Conservation (phyloP, 106 monocot species). For the Ottelia alismoides region DNA sequence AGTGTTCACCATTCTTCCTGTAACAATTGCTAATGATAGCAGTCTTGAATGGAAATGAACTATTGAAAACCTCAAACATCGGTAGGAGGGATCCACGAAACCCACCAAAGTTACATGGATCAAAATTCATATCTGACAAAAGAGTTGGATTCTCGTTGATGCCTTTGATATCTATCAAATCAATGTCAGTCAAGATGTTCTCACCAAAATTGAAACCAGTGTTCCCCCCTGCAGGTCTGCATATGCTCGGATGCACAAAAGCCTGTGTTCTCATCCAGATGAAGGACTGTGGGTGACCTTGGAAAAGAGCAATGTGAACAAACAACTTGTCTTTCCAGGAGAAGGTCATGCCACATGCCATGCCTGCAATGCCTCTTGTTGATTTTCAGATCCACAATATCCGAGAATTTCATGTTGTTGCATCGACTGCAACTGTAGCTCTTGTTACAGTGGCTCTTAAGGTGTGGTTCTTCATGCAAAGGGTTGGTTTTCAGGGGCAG, state of each 20-base stretch:
- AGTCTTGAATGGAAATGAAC: constrained; percentile 6
- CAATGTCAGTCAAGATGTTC: background rate
- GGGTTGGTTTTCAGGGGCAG: constrained; percentile 83
- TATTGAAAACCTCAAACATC: constrained; percentile 8
- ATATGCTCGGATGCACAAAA: background rate
- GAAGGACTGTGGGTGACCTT: constrained; percentile 63
- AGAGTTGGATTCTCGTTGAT: constrained; percentile 4
- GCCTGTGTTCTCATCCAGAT: constrained; percentile 7
- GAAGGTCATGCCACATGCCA: constrained; percentile 63
- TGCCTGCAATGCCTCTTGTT: constrained; percentile 87
- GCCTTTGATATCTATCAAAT: constrained; percentile 10
- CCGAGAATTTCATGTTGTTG: constrained; percentile 67
- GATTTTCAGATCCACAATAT: constrained; percentile 73
- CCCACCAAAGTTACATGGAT: constrained; percentile 8
- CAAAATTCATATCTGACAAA: constrained; percentile 11
- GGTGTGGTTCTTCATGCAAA: constrained; percentile 95
- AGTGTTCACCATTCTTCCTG: too few species aligned
- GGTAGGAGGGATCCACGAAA: constrained; percentile 6
- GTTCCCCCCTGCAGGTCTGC: background rate
- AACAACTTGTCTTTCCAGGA: constrained; percentile 86
- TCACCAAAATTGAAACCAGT: constrained; percentile 9
- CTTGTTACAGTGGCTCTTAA: constrained; percentile 83
- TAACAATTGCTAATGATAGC: background rate
- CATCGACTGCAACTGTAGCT: constrained; percentile 61
- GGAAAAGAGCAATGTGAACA: constrained; percentile 81